Evolutionary conservation across 495 filamentous ascomycete species (phyloP).

Genomic region (Tuber aestivum): DNA sequence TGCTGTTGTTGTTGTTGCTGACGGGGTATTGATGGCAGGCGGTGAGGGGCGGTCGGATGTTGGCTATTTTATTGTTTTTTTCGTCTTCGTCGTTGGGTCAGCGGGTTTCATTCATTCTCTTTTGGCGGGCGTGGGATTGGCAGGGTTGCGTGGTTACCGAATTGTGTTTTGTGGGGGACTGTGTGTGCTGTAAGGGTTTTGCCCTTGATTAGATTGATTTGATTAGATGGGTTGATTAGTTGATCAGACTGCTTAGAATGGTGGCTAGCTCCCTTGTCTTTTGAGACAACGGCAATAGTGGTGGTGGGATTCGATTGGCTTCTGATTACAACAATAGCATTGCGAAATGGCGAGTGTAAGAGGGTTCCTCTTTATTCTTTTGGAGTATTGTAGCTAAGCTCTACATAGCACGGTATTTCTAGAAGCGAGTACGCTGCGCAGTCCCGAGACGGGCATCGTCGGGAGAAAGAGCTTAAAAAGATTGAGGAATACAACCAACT

Average conservation of each 20-base stretch:
- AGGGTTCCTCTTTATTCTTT: not conserved
- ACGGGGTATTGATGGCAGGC: conserved; percentile 16
- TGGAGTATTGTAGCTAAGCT: not conserved
- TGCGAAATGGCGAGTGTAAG: not conserved
- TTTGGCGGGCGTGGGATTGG: not conserved
- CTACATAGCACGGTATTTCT: conserved; percentile 67
- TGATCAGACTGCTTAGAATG: not conserved
- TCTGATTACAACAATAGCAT: not conserved
- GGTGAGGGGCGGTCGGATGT: conserved; percentile 4
- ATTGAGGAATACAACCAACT: conserved; percentile 73
- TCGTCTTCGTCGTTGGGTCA: conserved; percentile 7
- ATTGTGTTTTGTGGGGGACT: conserved; percentile 5
- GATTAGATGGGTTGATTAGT: too few species aligned
- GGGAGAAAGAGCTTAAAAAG: conserved; percentile 62
- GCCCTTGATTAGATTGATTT: conserved; percentile 5
- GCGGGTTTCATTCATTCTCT: conserved; percentile 12
- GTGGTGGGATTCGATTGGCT: not conserved
- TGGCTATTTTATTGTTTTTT: conserved; percentile 25
- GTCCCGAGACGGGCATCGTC: conserved; percentile 60
- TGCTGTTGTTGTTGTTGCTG: conserved; percentile 42
- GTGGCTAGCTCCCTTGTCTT: not conserved
- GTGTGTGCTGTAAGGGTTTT: not conserved
- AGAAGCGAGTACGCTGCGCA: conserved; percentile 55
- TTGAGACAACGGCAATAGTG: not conserved
- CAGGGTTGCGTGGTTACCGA: not conserved